Evolutionary conservation across 768 basidiomycete species (phyloP).

Genomic region (Amylocystis lapponica): DNA sequence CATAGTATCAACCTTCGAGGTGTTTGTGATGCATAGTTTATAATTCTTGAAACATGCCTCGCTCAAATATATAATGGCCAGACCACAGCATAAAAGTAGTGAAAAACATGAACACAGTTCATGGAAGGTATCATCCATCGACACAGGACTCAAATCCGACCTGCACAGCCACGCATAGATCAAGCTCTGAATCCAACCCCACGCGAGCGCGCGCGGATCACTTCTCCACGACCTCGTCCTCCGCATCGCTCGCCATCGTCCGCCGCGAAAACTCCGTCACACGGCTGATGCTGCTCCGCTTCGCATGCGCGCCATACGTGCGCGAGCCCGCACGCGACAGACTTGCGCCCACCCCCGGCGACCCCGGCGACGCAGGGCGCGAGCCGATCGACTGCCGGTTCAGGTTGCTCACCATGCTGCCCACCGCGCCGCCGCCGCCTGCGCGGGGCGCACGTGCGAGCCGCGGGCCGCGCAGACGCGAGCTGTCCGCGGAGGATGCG

Average conservation of each 20-base stretch:
- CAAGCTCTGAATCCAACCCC: too few relatives aligned
- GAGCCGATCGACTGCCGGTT: constrained; percentile 38
- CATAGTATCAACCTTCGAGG: too few relatives aligned
- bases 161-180: too few relatives aligned
- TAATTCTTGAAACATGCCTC: too few relatives aligned
- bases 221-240: constrained; percentile 54
- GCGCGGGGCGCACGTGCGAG: constrained; percentile 42
- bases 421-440: constrained; percentile 38
- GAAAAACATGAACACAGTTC: too few relatives aligned
- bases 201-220: too few relatives aligned
- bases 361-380: constrained; percentile 11
- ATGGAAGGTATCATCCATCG: too few relatives aligned
- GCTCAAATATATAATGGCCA: too few relatives aligned
- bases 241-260: constrained; percentile 81
- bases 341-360: constrained; percentile 8
- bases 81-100: too few relatives aligned
- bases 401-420: constrained; percentile 50
- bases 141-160: too few relatives aligned
- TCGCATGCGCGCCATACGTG: constrained; percentile 15
- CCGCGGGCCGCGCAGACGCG: constrained; percentile 44
- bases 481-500: too few relatives aligned
- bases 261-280: constrained; percentile 47
- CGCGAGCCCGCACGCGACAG: constrained; percentile 17
- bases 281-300: constrained; percentile 27
- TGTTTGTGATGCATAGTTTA: too few relatives aligned